These are phyloP conservation scores for Aspergillus novoparasiticus DNA, from an alignment of 2,329 filamentous ascomycete genomes.

Conservation along the genomic window DNA sequence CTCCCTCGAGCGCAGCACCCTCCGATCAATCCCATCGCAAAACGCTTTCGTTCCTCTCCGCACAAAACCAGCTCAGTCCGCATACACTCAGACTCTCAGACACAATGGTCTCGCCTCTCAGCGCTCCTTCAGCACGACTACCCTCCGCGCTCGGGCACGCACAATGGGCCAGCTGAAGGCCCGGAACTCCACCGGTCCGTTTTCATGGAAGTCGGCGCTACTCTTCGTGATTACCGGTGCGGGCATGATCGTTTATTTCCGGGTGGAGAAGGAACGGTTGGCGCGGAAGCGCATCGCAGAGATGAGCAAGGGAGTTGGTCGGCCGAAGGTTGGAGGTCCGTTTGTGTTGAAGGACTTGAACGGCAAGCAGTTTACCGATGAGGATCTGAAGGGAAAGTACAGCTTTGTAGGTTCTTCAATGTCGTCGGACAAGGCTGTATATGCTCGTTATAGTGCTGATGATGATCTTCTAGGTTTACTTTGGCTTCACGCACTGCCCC, in stretches of 20 bases:
- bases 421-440: background rate
- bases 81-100: background rate
- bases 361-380: slow-evolving; percentile 73
- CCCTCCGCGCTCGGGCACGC: slow-evolving; percentile 27
- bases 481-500: slow-evolving; percentile 96
- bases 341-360: slow-evolving; percentile 84
- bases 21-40: slow-evolving; percentile 7
- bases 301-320: slow-evolving; percentile 87
- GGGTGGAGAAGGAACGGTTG: slow-evolving; percentile 88
- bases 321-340: slow-evolving; percentile 86
- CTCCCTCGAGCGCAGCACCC: slow-evolving; percentile 12
- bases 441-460: slow-evolving; percentile 7
- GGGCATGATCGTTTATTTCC: slow-evolving; percentile 86
- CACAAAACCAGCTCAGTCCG: background rate
- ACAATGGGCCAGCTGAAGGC: slow-evolving; percentile 46
- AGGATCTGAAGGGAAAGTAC: slow-evolving; percentile 85
- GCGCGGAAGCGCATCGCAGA: slow-evolving; percentile 86
- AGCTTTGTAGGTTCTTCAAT: slow-evolving; percentile 44
- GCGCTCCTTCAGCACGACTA: slow-evolving; percentile 33
- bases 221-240: slow-evolving; percentile 80
- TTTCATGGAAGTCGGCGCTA: slow-evolving; percentile 87
- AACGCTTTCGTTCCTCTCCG: slow-evolving; percentile 5
- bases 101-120: slow-evolving; percentile 9
- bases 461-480: slow-evolving; percentile 71
- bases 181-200: slow-evolving; percentile 60